A percentile compares a stretch with the other conserved stretches of the same genome.
phyloP scores from a whole-genome alignment of 2,329 filamentous ascomycete species.

The Claviceps sp. region DNA sequence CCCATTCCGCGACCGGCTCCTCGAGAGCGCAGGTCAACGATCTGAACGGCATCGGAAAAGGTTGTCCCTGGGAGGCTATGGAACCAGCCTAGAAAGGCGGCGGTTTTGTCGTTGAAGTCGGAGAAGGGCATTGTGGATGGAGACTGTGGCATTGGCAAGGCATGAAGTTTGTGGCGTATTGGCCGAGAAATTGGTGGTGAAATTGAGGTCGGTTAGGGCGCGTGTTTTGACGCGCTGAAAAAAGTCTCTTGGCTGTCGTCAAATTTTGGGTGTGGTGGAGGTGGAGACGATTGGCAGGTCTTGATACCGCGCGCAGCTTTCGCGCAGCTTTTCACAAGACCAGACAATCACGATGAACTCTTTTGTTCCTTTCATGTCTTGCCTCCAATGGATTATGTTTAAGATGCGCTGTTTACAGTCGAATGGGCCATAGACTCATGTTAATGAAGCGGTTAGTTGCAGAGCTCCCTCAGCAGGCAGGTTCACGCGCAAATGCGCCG shows the following conservation, averaged over 20 bases:
- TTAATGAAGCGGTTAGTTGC: too few species aligned
- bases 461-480: too few species aligned
- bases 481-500: too few species aligned
- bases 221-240: not conserved
- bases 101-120: slow-evolving; percentile 28
- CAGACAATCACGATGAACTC: too few species aligned
- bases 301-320: not conserved
- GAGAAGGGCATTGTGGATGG: slow-evolving; percentile 8
- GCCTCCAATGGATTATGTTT: too few species aligned
- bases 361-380: too few species aligned
- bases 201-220: not conserved
- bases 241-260: not conserved
- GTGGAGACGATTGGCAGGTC: not conserved
- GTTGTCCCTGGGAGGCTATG: slow-evolving; percentile 34
- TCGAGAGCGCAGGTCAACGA: slow-evolving; percentile 36
- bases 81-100: slow-evolving; percentile 41
- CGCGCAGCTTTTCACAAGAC: not conserved
- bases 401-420: too few species aligned
- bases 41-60: slow-evolving; percentile 38
- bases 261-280: not conserved
- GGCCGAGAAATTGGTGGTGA: not conserved
- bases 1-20: slow-evolving; percentile 43
- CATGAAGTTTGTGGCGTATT: too few species aligned
- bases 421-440: too few species aligned
- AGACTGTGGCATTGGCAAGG: not conserved